Base-by-base conservation (phyloP, 1,284 basidiomycete species). In the Puccinia horiana region DNA sequence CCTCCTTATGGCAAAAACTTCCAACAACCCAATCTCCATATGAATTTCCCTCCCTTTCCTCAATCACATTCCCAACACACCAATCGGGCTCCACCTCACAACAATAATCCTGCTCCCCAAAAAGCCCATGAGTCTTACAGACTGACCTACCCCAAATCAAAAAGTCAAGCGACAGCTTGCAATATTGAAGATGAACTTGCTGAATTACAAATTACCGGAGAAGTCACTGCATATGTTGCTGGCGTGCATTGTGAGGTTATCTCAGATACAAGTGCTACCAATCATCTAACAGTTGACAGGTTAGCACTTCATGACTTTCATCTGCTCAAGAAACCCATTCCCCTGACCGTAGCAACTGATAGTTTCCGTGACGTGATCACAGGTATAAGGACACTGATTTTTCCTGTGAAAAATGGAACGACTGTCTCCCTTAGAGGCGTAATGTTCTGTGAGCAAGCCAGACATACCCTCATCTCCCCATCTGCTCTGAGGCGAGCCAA, bases 301-400 rank as follows among this genome's bases (percentile, higher is more conserved):
- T 54, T 23, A 32, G 35, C 29, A 1, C 29, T 74, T 14, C 54
- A 32, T 37, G 29, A 54, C 5, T 54, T 54, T 42, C 11, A 3
- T 35, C 8, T 18, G 5, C 49, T 54, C 1, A 52, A 35, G n/a
- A 18, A 56, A 1, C 72, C 72, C 8, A 74, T 74, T 32, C 44
- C 47, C 29, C 18, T 74, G 8, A 54, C 35, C 35, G 72, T 74
- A 8, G 44, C 44, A 47, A 47, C 44, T 47, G 44, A 47, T 16
- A 16, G 44, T 47, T 74, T 20, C 47, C 26, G 18, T 73, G 29
- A 73, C 2, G 20, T 47, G 2, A 32, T 73, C 9, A 73, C 40
- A 73, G 70, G 72, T 5, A 56, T 37, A 42, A 49, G 72, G 20
- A 54, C 42, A 1, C 47, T 74, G 16, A 56, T 74, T 74, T 74